These are phyloP conservation scores for Onygena corvina DNA, from an alignment of 2,329 filamentous ascomycete species.

Conservation along the genomic window DNA sequence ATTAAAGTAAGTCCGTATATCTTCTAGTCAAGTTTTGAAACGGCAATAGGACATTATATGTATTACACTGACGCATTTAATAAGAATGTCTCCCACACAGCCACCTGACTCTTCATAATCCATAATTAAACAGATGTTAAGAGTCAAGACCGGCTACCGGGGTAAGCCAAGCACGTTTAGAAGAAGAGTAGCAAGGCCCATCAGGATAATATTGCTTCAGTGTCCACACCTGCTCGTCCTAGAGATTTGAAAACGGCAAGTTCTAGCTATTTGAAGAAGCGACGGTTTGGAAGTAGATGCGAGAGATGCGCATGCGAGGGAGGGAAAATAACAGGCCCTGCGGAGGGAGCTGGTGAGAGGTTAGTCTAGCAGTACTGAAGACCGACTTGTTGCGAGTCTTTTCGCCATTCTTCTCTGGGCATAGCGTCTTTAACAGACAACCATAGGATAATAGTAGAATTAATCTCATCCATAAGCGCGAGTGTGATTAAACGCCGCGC, in stretches of 20 bases:
- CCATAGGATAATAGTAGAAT: no score
- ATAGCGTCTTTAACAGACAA: no score
- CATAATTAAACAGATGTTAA: slow-evolving; percentile 36
- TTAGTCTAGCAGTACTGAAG: no score
- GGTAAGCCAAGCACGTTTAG: slow-evolving; percentile 22
- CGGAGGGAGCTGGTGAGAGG: no score
- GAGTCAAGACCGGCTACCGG: slow-evolving; percentile 29
- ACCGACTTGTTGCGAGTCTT: no score
- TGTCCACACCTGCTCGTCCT: slow-evolving; percentile 47
- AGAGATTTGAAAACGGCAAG: slow-evolving; percentile 40
- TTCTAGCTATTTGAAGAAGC: slow-evolving; percentile 37
- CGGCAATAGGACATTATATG: no score
- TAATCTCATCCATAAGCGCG: no score
- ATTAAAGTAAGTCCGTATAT: no score
- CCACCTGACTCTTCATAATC: slow-evolving; percentile 32
- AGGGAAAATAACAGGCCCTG: neutral
- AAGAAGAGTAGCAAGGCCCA: slow-evolving; percentile 17
- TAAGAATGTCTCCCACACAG: slow-evolving; percentile 39
- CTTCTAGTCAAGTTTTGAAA: no score
- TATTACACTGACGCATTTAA: no score
- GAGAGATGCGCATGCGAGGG: neutral
- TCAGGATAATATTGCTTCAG: slow-evolving; percentile 43
- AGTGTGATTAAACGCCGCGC: no score
- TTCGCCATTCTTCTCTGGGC: no score
- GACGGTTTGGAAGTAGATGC: neutral